These are phyloP conservation scores for Quercus tomentella DNA, from an alignment of 331 rosid species.

Conservation along the genomic window DNA sequence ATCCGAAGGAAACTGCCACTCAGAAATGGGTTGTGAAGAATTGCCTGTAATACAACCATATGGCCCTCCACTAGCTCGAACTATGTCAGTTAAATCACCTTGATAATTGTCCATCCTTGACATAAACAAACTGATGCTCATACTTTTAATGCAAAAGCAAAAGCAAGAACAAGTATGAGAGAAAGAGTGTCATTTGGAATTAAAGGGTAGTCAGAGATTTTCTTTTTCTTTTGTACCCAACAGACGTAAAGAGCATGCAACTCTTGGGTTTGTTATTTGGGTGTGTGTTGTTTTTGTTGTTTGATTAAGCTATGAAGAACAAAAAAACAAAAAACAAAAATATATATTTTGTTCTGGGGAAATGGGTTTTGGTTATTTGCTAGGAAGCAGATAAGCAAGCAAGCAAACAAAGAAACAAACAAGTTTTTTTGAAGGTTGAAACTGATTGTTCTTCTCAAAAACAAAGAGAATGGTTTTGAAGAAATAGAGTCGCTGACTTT, in stretches of 20 bases:
- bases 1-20: constrained; percentile 44
- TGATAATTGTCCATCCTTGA: constrained; percentile 66
- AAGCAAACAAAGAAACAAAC: constrained; percentile 30
- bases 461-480: constrained; percentile 27
- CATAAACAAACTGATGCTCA: constrained; percentile 52
- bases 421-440: constrained; percentile 38
- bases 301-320: background rate
- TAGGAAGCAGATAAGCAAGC: constrained; percentile 33
- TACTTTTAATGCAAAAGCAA: constrained; percentile 7
- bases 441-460: constrained; percentile 21
- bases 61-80: constrained; percentile 40
- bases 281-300: too few species aligned
- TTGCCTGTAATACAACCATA: constrained; percentile 8
- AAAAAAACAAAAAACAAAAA: background rate
- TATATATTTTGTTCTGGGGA: constrained; percentile 11
- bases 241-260: constrained; percentile 17
- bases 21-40: constrained; percentile 14
- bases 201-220: background rate
- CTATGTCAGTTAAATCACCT: constrained; percentile 86
- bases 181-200: background rate
- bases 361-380: constrained; percentile 25
- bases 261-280: background rate
- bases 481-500: constrained; percentile 80
- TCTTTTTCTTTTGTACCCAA: background rate
- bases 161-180: background rate